A percentile compares a stretch with the other conserved stretches of the same genome.
phyloP scores from a whole-genome alignment of 164 flowering plant genomes.

The Amborella trichopoda region DNA sequence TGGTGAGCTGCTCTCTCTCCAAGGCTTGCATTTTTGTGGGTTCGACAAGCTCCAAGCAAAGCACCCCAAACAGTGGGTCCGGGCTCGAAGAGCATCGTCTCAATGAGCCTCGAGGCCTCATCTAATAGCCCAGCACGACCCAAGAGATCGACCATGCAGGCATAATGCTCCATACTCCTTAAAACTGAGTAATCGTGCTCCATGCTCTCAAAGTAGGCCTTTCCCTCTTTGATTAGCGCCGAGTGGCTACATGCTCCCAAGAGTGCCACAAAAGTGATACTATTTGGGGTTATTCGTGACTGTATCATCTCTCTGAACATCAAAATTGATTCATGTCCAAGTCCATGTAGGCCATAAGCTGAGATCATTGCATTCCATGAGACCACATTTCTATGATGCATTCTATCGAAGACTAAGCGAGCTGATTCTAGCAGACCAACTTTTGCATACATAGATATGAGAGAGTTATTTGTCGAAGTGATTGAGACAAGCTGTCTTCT shows the following conservation, averaged over 20 bases:
- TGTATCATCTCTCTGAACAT: slow-evolving; percentile 8
- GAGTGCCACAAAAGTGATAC: slow-evolving; percentile 9
- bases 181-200: not conserved
- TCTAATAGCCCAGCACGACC: slow-evolving; percentile 16
- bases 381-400: slow-evolving; percentile 6
- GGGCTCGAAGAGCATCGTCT: slow-evolving; percentile 8
- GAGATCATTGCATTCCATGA: slow-evolving; percentile 16
- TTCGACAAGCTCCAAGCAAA: slow-evolving; percentile 16
- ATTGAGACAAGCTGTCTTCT: slow-evolving; percentile 62
- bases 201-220: slow-evolving; percentile 8
- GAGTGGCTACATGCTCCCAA: slow-evolving; percentile 14
- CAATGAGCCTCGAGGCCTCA: slow-evolving; percentile 10
- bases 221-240: slow-evolving; percentile 12
- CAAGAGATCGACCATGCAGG: slow-evolving; percentile 18
- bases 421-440: slow-evolving; percentile 53
- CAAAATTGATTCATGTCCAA: slow-evolving; percentile 6
- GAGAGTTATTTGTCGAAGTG: slow-evolving; percentile 42
- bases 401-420: slow-evolving; percentile 26
- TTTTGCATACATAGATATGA: slow-evolving; percentile 65
- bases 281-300: slow-evolving; percentile 5
- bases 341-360: slow-evolving; percentile 13
- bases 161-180: slow-evolving; percentile 11
- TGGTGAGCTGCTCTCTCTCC: slow-evolving; percentile 9
- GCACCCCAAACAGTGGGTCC: slow-evolving; percentile 15
- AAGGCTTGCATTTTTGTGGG: slow-evolving; percentile 11